Conservation (phyloP, 2,329 filamentous ascomycete species). For the Sclerotinia glacialis region DNA sequence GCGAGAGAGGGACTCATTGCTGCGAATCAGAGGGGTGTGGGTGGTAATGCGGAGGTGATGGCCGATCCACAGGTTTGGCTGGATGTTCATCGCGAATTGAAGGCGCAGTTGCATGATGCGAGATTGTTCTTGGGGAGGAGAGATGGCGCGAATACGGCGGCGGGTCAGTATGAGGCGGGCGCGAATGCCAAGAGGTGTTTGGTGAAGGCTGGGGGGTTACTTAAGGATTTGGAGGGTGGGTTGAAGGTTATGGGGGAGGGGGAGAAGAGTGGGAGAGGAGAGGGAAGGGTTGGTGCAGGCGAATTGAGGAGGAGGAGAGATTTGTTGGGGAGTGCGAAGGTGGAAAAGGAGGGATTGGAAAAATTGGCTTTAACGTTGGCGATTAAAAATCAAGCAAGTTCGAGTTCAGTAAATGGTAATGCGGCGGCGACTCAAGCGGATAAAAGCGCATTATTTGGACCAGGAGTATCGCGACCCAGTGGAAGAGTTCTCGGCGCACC, state of each 20-base stretch:
- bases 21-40: constrained; percentile 32
- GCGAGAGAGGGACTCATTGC: constrained; percentile 36
- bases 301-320: constrained; percentile 71
- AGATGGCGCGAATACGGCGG: constrained; percentile 56
- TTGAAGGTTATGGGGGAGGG: constrained; percentile 55
- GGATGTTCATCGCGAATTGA: constrained; percentile 72
- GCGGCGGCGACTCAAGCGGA: constrained; percentile 37
- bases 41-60: constrained; percentile 30
- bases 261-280: constrained; percentile 37
- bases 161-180: constrained; percentile 61
- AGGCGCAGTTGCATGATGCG: constrained; percentile 66
- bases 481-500: constrained; percentile 72
- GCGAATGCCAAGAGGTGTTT: constrained; percentile 73
- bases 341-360: constrained; percentile 74
- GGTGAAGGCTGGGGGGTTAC: constrained; percentile 63
- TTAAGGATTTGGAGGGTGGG: constrained; percentile 64
- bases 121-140: constrained; percentile 63
- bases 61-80: constrained; percentile 59
- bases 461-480: constrained; percentile 41
- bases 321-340: constrained; percentile 64
- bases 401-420: constrained; percentile 24
- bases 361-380: constrained; percentile 62
- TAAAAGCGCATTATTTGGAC: constrained; percentile 50
- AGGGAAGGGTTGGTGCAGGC: constrained; percentile 60
- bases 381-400: constrained; percentile 43